phyloP scores from a whole-genome alignment of 2,329 filamentous ascomycete species.

The Botrytis sinoallii region DNA sequence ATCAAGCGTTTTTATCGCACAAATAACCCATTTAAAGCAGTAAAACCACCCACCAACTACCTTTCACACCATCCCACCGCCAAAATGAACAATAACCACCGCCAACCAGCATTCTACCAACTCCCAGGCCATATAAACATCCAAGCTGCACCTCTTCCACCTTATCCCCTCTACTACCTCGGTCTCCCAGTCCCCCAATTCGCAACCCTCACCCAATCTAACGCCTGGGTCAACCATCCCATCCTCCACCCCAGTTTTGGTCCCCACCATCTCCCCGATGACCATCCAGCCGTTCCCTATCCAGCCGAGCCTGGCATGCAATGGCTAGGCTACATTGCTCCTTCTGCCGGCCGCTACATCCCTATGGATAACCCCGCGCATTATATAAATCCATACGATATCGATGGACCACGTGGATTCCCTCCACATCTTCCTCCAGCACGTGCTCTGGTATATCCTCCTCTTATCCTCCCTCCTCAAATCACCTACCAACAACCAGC shows the following conservation, averaged over 20 bases:
- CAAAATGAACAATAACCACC: not conserved
- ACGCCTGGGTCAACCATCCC: not conserved
- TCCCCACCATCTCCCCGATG: not conserved
- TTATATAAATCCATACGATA: conserved; percentile 2
- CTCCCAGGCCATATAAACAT: not conserved
- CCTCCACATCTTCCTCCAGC: not conserved
- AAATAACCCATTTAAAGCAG: no score
- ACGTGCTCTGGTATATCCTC: not conserved
- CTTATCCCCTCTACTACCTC: not conserved
- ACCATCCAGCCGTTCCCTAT: not conserved
- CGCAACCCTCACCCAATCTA: not conserved
- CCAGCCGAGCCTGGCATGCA: not conserved
- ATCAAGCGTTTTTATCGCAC: not conserved
- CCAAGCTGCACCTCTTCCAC: not conserved
- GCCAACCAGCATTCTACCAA: not conserved
- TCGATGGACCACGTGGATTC: not conserved
- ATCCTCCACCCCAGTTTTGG: not conserved
- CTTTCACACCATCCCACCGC: rapidly evolving
- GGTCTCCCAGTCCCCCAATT: not conserved
- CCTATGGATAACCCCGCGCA: not conserved
- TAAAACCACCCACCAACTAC: rapidly evolving
- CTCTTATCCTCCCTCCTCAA: not conserved
- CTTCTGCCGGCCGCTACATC: not conserved
- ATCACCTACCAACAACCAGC: not conserved
- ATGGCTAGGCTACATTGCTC: not conserved